Percentiles rank a stretch among this genome's conserved stretches.
These are phyloP conservation scores for Saccharomycopsis capsularis DNA, from an alignment of 805 yeast species.

Conservation along the genomic window DNA sequence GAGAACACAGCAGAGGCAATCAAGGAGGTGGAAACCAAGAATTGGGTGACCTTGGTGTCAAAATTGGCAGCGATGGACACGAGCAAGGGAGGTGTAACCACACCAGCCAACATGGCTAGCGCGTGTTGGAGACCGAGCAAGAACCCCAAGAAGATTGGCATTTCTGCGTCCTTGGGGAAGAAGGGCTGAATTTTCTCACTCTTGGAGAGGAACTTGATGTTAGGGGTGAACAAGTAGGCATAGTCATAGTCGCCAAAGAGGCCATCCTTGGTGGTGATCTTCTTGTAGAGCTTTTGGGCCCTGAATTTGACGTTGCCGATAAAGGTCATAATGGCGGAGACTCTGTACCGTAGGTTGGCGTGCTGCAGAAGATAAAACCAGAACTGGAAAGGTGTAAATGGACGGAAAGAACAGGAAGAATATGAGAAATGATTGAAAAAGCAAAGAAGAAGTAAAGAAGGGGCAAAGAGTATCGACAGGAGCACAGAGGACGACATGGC, in stretches of 20 bases:
- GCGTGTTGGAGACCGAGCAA: conserved; percentile 83
- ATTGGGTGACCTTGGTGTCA: conserved; percentile 42
- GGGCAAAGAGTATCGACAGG: too few species aligned
- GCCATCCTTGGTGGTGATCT: conserved; percentile 71
- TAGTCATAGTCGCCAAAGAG: conserved; percentile 85
- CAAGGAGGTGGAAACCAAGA: conserved; percentile 63
- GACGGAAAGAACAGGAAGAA: neutral
- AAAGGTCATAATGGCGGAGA: neutral
- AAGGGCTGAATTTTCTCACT: conserved; percentile 60
- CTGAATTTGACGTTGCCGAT: conserved; percentile 5
- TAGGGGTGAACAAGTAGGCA: conserved; percentile 70
- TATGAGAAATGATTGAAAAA: neutral
- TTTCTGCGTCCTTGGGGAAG: conserved; percentile 69
- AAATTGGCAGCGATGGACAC: conserved; percentile 61
- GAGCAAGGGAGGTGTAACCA: conserved; percentile 76
- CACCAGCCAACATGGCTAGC: conserved; percentile 87
- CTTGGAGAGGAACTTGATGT: conserved; percentile 55
- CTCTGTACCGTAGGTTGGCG: too few species aligned
- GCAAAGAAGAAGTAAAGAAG: neutral
- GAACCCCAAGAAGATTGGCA: conserved; percentile 75
- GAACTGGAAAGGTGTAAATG: neutral
- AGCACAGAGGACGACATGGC: too few species aligned
- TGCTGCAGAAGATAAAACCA: neutral
- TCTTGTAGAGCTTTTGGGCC: conserved; percentile 26
- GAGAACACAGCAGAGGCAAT: conserved; percentile 70